Percentiles rank a stretch among this genome's conserved stretches.
Evolutionary conservation across 345 rosid genomes (phyloP).

Genomic region (Cardiospermum halicacabum): DNA sequence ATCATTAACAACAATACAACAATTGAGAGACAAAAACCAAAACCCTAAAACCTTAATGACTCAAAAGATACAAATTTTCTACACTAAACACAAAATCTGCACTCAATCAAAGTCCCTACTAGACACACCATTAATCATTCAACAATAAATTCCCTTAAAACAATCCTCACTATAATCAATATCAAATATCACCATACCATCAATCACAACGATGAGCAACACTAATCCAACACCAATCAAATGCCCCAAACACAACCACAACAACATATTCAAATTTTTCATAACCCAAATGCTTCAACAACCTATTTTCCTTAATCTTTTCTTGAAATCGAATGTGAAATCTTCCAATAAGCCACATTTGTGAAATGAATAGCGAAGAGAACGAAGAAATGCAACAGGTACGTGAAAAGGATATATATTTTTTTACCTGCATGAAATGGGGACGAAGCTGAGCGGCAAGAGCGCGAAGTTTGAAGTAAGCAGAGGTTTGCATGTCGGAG

Average conservation of each 20-base stretch:
- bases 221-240: not conserved
- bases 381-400: not conserved
- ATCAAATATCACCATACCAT: not conserved
- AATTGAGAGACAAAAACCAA: too few relatives aligned
- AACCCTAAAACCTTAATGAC: too few relatives aligned
- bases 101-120: too few relatives aligned
- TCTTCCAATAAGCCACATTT: not conserved
- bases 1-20: too few relatives aligned
- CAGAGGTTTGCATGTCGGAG: not conserved
- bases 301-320: not conserved
- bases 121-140: too few relatives aligned
- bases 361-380: not conserved
- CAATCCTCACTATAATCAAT: not conserved
- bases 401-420: too few relatives aligned
- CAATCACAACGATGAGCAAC: not conserved
- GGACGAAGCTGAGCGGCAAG: conserved; percentile 25
- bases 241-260: not conserved
- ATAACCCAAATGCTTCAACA: not conserved
- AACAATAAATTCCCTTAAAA: too few relatives aligned
- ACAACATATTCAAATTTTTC: not conserved
- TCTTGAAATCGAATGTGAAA: not conserved
- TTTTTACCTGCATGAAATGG: conserved; percentile 19
- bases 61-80: too few relatives aligned
- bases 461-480: conserved; percentile 23
- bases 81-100: too few relatives aligned